A percentile compares a stretch with the other conserved stretches of the same genome.
Evolutionary conservation across 2,329 filamentous ascomycete genomes (phyloP).

Genomic region (Cordyceps pruinosa): DNA sequence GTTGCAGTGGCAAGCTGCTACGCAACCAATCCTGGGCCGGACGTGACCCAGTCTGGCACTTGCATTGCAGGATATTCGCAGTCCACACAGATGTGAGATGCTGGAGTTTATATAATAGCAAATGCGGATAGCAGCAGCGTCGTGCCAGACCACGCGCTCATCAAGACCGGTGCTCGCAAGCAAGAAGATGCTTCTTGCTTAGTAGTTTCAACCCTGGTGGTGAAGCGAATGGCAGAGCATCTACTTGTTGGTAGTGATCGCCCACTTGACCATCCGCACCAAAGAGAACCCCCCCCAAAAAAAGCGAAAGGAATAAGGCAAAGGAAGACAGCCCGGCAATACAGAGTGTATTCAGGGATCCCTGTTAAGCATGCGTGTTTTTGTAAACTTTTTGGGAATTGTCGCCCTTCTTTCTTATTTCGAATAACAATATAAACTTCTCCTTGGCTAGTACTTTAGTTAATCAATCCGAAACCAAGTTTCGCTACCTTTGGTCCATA

Average conservation of each 20-base stretch:
- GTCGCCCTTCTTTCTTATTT: slow-evolving; percentile 1
- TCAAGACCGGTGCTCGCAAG: not conserved
- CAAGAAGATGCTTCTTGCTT: not conserved
- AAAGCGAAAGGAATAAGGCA: not conserved
- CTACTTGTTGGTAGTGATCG: not conserved
- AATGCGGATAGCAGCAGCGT: not conserved
- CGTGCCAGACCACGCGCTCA: slow-evolving; percentile 4
- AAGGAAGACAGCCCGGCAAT: not conserved
- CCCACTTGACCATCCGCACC: slow-evolving; percentile 6
- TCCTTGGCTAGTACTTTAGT: slow-evolving; percentile 11
- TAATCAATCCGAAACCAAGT: slow-evolving; percentile 11
- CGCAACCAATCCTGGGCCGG: slow-evolving; percentile 1
- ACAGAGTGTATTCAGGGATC: not conserved
- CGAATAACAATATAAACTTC: slow-evolving; percentile 1
- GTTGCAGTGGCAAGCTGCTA: slow-evolving; percentile 18
- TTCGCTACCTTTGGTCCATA: not conserved
- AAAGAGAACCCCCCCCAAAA: slow-evolving; percentile 13
- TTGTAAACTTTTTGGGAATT: not conserved
- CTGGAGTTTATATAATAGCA: slow-evolving; percentile 6
- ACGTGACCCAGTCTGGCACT: slow-evolving; percentile 1
- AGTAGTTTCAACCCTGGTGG: slow-evolving; percentile 7
- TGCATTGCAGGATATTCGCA: slow-evolving; percentile 1
- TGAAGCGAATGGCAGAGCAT: not conserved
- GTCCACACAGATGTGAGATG: not conserved
- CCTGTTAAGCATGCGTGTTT: slow-evolving; percentile 7